phyloP scores from a whole-genome alignment of 345 rosid species.

The Gossypium ekmanianum region DNA sequence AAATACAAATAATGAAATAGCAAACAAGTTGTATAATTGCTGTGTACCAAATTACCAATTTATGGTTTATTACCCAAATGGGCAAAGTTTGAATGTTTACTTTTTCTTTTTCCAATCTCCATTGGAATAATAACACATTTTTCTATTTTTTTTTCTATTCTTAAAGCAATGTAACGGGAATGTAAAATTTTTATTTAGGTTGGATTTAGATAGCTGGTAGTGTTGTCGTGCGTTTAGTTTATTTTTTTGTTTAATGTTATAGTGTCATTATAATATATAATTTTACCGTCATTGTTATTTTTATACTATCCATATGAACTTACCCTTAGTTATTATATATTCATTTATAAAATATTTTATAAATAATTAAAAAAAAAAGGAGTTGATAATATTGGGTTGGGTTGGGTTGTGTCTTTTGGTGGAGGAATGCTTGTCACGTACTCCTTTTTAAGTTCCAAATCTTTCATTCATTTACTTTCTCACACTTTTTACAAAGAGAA shows the following conservation, averaged over 20 bases:
- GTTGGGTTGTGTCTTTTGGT: constrained; percentile 40
- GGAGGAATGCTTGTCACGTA: constrained; percentile 97
- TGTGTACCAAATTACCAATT: constrained; percentile 9
- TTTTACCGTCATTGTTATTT: accelerated
- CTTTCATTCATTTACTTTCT: constrained; percentile 22
- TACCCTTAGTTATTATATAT: too few relatives aligned
- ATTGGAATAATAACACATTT: too few relatives aligned
- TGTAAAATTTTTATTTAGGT: neutral
- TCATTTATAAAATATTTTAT: constrained; percentile 7
- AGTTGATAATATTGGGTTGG: constrained; percentile 40
- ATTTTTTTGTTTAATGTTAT: accelerated
- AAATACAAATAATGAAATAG: neutral
- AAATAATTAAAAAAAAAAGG: constrained; percentile 2
- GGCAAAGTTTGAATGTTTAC: constrained; percentile 50
- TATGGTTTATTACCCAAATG: constrained; percentile 28
- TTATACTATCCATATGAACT: too few relatives aligned
- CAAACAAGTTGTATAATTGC: constrained; percentile 1
- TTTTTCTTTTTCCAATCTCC: too few relatives aligned
- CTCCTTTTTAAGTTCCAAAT: constrained; percentile 72
- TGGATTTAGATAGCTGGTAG: accelerated
- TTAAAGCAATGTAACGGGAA: neutral
- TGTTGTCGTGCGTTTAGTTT: too few relatives aligned
- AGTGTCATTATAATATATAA: too few relatives aligned
- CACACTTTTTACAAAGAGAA: constrained; percentile 23
- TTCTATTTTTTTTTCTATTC: neutral